Base-by-base conservation (phyloP, 352 stramenopile species). In the Globisporangium ultimum region DNA sequence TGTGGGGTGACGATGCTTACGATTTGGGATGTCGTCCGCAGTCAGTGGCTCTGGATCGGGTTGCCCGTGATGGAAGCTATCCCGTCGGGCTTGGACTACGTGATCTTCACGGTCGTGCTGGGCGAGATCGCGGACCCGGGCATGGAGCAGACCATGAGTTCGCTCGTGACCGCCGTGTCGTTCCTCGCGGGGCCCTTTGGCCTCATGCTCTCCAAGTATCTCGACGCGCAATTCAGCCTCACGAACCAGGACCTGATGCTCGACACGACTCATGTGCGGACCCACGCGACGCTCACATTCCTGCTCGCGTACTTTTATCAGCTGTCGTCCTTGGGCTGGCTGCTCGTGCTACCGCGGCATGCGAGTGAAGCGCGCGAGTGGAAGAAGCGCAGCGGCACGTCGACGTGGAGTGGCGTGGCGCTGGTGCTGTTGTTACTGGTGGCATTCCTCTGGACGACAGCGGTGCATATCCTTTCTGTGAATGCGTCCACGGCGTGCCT, bases 21-120 rank as follows among this genome's bases (percentile, higher is more conserved):
- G 34, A 78, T 83, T 46, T 89, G 76, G 76, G 52, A 74, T 24
- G 41, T 87, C 50, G 66, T 86, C 3, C 70, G 78, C 22, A 86
- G 59, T 38, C 76, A 86, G 51, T 89, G 72, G 76, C 67, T 89
- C 43, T 89, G 70, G 72, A 77, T 87, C 45, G 79, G 79, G 10
- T 51, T 86, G 36, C 68, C 79, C 0, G 64, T 89, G 21, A 71
- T 85, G 58, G 76, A 89, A 49, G 63, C 65, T 14, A 73, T 87
- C 22, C 79, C 76, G 43, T 78, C 72, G 7, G 68, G 56, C 0
- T 49, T 89, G 0, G 68, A 83, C 63, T 87, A 80, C 60, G 71
- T 78, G 38, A 80, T 87, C 48, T 63, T 71, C 13, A 80, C 64
- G 0, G 45, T 73, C 6, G 53, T 87, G 11, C 47, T 88, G 32